Evolutionary conservation across 2,329 filamentous ascomycete species (phyloP), one percentile per base, ranked within the genome.

Genomic region (Colletotrichum sp.): DNA sequence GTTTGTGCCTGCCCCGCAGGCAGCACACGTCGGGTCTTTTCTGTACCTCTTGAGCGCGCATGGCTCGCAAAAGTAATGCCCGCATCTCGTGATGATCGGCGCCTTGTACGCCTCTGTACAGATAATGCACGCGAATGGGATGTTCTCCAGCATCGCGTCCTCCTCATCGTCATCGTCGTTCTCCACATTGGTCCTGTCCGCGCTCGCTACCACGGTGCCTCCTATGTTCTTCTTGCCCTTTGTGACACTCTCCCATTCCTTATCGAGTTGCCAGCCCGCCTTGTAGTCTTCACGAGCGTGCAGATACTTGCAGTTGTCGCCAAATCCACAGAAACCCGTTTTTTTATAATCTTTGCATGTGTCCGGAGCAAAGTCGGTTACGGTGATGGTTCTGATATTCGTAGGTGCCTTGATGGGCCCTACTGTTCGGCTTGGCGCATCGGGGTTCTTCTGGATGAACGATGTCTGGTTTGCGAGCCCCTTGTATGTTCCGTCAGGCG

Each of bases 191-290:
- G 84, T 82, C 16, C 89, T 87, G 78, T 92, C 90, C 5, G 91
- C 91, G 69, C 89, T 92, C 30, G 92, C 90, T 3, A 94, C 88
- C 0, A 92, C 85, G 4, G 91, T 95, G 8, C 93, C 93, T 7
- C 86, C 88, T 1, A 90, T 79, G 61, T 90, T 88, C 81, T 92
- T 93, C 84, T 92, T 93, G 65, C 91, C 94, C 81, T 94, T 96
- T 8, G 92, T 95, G 4, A 93, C 92, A 44, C 92, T 93, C 82
- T 99, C 97, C 97, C 97, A 99, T 65, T 99, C 96, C 69, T 91
- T 90, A 84, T 99, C 97, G 6, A 99, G 89, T 83, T 99, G 95
- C 97, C 97, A 99, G 4, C 97, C 97, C 82, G 96, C 94, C 80
- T 96, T 95, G 82, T 95, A 94, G 84, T 95, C 94, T 80, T 95